Conservation (phyloP, 2,329 filamentous ascomycete genomes). For the Colletotrichum sp. region DNA sequence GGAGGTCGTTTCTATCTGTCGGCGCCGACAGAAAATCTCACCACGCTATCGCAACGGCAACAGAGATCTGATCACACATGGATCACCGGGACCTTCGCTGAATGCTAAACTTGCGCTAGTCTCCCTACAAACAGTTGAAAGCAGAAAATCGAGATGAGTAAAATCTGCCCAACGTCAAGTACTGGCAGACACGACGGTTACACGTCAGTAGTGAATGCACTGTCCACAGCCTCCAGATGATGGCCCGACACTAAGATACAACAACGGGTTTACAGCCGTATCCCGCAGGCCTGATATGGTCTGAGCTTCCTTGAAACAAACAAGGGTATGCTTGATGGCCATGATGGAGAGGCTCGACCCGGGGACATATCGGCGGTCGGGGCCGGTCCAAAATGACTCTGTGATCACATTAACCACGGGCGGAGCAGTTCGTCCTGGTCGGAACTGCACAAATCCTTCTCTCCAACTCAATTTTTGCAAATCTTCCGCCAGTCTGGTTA, state of each 20-base stretch:
- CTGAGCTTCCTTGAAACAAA: neutral
- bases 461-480: neutral
- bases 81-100: neutral
- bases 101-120: neutral
- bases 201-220: neutral
- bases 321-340: neutral
- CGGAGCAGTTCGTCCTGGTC: neutral
- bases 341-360: neutral
- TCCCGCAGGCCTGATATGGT: neutral
- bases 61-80: neutral
- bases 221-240: neutral
- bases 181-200: neutral
- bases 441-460: neutral
- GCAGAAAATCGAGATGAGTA: neutral
- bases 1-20: neutral
- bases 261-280: neutral
- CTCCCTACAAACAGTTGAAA: neutral
- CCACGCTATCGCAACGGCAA: neutral
- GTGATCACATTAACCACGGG: neutral
- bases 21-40: neutral
- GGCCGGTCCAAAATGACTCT: neutral
- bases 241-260: neutral
- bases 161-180: neutral
- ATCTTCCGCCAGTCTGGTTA: neutral
- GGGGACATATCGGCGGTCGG: neutral